Percentiles rank a stretch among this genome's conserved stretches.
Evolutionary conservation across 2,329 filamentous ascomycete genomes (phyloP).

Genomic region (Cryphonectria parasitica): DNA sequence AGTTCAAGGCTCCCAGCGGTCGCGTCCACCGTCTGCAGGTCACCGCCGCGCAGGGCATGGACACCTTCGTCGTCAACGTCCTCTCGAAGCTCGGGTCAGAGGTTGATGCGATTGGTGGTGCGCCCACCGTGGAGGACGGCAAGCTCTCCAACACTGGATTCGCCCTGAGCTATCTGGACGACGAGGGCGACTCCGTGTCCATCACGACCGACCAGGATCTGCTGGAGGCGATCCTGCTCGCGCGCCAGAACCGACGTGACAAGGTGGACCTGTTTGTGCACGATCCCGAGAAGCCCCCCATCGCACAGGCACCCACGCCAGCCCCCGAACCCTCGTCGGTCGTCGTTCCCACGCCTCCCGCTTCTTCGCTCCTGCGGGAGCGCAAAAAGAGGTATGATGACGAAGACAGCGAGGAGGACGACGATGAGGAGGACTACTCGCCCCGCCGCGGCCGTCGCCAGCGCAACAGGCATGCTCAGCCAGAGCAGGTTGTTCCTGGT

Average conservation of each 20-base stretch:
- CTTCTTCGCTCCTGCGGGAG: slow-evolving; percentile 55
- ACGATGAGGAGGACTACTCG: slow-evolving; percentile 43
- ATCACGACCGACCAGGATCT: slow-evolving; percentile 96
- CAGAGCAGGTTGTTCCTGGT: slow-evolving; percentile 80
- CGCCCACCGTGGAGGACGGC: slow-evolving; percentile 77
- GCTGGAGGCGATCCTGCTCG: slow-evolving; percentile 83
- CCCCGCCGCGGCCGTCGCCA: slow-evolving; percentile 49
- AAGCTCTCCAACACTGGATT: slow-evolving; percentile 78
- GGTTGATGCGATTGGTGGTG: slow-evolving; percentile 80
- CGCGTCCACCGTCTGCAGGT: slow-evolving; percentile 93
- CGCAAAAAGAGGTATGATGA: slow-evolving; percentile 53
- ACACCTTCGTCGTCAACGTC: slow-evolving; percentile 76
- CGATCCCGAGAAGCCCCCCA: slow-evolving; percentile 85
- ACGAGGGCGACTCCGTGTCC: slow-evolving; percentile 94
- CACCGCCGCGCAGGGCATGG: slow-evolving; percentile 77
- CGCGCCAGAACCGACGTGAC: slow-evolving; percentile 75
- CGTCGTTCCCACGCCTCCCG: slow-evolving; percentile 49
- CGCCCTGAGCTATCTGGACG: slow-evolving; percentile 92
- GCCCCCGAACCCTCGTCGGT: slow-evolving; percentile 42
- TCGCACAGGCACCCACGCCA: slow-evolving; percentile 60
- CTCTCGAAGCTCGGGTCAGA: slow-evolving; percentile 84
- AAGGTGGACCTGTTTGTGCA: slow-evolving; percentile 98
- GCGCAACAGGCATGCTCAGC: slow-evolving; percentile 40
- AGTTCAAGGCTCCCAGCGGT: slow-evolving; percentile 96
- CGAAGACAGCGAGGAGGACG: slow-evolving; percentile 48